phyloP scores from a whole-genome alignment of 495 filamentous ascomycete species.

The Daldinia loculata region DNA sequence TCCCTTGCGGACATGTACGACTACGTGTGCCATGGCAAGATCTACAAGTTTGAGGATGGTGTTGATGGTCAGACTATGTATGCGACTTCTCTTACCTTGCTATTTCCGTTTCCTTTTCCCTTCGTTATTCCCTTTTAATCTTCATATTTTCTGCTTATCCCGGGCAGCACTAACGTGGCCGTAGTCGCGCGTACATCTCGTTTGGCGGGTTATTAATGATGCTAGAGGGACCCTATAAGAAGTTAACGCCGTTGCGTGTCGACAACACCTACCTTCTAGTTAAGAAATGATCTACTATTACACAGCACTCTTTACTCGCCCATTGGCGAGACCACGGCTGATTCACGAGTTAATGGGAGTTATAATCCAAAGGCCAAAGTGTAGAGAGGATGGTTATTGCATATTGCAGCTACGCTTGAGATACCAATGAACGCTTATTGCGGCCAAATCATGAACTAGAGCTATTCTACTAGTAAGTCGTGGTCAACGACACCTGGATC shows the following conservation, averaged over 20 bases:
- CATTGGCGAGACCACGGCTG: conserved; percentile 17
- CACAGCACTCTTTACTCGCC: not conserved
- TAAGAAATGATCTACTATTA: conserved; percentile 72
- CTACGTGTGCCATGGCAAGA: conserved; percentile 97
- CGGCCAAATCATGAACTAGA: conserved; percentile 11
- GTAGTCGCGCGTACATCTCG: conserved; percentile 88
- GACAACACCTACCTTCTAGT: conserved; percentile 93
- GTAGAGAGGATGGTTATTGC: conserved; percentile 5
- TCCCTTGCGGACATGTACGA: conserved; percentile 92
- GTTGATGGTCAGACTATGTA: conserved; percentile 83
- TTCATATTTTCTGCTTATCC: not conserved
- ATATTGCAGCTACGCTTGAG: conserved; percentile 21
- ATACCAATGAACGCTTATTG: conserved; percentile 13
- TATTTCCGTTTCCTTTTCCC: not conserved
- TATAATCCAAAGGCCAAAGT: conserved; percentile 3
- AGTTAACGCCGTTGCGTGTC: conserved; percentile 85
- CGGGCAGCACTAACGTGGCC: conserved; percentile 39
- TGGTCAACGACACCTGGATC: not conserved
- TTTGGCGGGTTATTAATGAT: conserved; percentile 91
- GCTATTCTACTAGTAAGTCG: conserved; percentile 19
- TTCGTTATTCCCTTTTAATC: not conserved
- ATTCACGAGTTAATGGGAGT: conserved; percentile 25
- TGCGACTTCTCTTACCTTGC: conserved; percentile 46
- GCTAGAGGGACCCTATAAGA: conserved; percentile 94
- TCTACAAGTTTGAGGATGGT: conserved; percentile 95